Evolutionary conservation across 2,329 filamentous ascomycete species (phyloP).

Genomic region (Penicillium sp.): DNA sequence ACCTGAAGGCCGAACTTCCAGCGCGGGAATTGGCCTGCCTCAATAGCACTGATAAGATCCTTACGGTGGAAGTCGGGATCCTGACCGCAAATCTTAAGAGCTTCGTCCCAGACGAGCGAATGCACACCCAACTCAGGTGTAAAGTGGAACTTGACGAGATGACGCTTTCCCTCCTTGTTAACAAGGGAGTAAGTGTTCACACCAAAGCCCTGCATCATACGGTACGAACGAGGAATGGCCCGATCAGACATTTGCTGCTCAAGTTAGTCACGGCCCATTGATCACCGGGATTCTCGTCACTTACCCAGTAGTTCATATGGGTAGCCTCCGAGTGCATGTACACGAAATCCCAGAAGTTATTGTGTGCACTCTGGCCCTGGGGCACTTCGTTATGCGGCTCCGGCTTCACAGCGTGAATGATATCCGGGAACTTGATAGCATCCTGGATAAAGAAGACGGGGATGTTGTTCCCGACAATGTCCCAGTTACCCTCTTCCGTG

Average conservation of each 20-base stretch:
- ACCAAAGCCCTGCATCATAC: slow-evolving; percentile 38
- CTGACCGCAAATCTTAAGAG: slow-evolving; percentile 66
- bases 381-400: slow-evolving; percentile 41
- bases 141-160: slow-evolving; percentile 36
- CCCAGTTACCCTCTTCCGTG: slow-evolving; percentile 70
- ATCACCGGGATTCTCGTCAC: background rate
- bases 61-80: slow-evolving; percentile 79
- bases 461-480: slow-evolving; percentile 41
- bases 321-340: slow-evolving; percentile 32
- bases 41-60: slow-evolving; percentile 69
- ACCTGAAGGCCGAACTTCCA: slow-evolving; percentile 82
- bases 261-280: background rate
- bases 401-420: slow-evolving; percentile 41
- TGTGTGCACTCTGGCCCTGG: slow-evolving; percentile 47
- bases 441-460: slow-evolving; percentile 43
- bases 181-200: slow-evolving; percentile 34
- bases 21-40: slow-evolving; percentile 63
- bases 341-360: slow-evolving; percentile 50
- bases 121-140: slow-evolving; percentile 34
- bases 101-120: slow-evolving; percentile 56
- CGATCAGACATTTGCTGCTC: slow-evolving; percentile 34
- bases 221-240: slow-evolving; percentile 33
- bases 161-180: slow-evolving; percentile 31
- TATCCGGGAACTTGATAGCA: slow-evolving; percentile 39
- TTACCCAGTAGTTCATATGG: slow-evolving; percentile 33